Evolutionary conservation across 1,284 basidiomycete species (phyloP).

Genomic region (Malassezia sp.): DNA sequence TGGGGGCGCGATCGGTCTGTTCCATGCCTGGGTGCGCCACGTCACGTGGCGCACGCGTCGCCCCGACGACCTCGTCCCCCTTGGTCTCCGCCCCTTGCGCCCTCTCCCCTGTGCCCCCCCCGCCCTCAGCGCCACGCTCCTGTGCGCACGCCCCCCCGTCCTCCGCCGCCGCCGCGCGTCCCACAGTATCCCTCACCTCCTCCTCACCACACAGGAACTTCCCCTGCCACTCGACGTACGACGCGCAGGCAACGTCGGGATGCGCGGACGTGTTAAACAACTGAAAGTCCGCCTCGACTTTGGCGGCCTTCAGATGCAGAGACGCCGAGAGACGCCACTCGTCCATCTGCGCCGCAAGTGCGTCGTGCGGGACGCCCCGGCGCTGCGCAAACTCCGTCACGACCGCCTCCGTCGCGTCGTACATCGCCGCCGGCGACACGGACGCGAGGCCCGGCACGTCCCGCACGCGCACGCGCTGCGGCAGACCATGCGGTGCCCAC

Average conservation of each 20-base stretch:
- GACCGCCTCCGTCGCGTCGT: background rate
- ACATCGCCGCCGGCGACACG: background rate
- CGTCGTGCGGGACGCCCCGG: background rate
- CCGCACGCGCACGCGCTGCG: no score
- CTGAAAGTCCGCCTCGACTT: constrained; percentile 36
- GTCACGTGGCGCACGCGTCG: no score
- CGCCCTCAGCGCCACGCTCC: no score
- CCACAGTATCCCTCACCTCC: no score
- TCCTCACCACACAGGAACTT: no score
- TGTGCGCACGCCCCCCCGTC: no score
- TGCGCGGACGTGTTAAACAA: constrained; percentile 21
- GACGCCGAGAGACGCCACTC: constrained; percentile 29
- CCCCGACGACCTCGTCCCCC: no score
- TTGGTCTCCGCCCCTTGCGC: no score
- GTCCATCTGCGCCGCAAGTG: constrained; percentile 9
- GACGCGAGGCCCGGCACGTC: no score
- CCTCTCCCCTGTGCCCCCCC: no score
- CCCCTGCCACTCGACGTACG: constrained; percentile 26
- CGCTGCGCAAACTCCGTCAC: background rate
- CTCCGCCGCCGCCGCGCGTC: no score
- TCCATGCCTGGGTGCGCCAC: constrained; percentile 18
- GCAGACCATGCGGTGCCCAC: background rate
- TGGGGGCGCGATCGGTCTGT: no score
- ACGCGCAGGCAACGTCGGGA: constrained; percentile 20
- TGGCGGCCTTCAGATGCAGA: constrained; percentile 26